These are phyloP conservation scores for Epicoccum sorghinum DNA, from an alignment of 2,329 filamentous ascomycete genomes.

Conservation along the genomic window DNA sequence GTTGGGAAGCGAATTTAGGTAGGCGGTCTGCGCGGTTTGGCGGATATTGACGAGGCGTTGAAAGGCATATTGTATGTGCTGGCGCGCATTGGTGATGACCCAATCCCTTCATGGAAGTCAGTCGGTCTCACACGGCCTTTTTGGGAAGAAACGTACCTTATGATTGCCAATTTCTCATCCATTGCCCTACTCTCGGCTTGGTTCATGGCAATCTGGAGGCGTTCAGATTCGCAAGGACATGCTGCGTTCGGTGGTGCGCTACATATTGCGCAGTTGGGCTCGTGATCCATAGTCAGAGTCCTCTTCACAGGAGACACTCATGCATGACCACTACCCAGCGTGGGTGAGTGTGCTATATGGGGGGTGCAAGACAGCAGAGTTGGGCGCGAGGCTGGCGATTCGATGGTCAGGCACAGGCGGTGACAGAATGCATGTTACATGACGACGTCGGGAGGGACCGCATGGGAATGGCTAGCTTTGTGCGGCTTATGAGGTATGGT, in stretches of 20 bases:
- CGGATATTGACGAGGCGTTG: conserved; percentile 49
- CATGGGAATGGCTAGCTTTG: conserved; percentile 39
- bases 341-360: conserved; percentile 2
- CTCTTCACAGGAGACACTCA: conserved; percentile 31
- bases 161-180: conserved; percentile 43
- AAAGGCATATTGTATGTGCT: conserved; percentile 53
- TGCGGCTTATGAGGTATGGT: conserved; percentile 41
- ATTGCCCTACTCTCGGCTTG: conserved; percentile 48
- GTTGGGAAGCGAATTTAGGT: conserved; percentile 53
- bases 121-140: neutral
- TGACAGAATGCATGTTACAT: conserved; percentile 48
- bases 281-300: conserved; percentile 43
- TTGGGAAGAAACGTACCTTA: conserved; percentile 32
- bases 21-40: conserved; percentile 50
- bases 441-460: conserved; percentile 37
- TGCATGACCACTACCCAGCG: conserved; percentile 36
- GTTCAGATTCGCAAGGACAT: conserved; percentile 49
- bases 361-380: conserved; percentile 14
- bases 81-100: conserved; percentile 54
- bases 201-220: conserved; percentile 48
- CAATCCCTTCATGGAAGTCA: conserved; percentile 50
- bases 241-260: conserved; percentile 48
- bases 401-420: conserved; percentile 40
- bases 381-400: conserved; percentile 30
- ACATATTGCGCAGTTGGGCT: conserved; percentile 50